These are phyloP conservation scores for Aspergillus costaricaensis DNA, from an alignment of 2,329 filamentous ascomycete species.

Conservation along the genomic window DNA sequence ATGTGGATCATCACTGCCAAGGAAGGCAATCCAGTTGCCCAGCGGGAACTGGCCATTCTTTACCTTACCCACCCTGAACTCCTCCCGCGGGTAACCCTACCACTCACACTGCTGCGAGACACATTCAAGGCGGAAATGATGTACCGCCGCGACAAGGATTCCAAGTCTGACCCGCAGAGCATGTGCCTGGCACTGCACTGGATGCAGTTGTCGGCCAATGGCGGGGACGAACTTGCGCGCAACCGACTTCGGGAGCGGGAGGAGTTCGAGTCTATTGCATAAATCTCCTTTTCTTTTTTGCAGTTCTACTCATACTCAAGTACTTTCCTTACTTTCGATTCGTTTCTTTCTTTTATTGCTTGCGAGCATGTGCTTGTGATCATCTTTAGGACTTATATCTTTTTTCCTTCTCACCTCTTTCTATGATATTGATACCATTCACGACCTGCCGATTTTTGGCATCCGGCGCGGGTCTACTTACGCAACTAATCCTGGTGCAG, in stretches of 20 bases:
- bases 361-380: constrained; percentile 10
- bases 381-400: constrained; percentile 8
- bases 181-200: constrained; percentile 97
- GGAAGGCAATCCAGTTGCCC: constrained; percentile 83
- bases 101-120: constrained; percentile 79
- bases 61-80: constrained; percentile 91
- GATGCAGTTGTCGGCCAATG: constrained; percentile 87
- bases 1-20: constrained; percentile 94
- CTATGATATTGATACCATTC: constrained; percentile 21
- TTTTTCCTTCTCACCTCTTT: constrained; percentile 12
- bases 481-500: constrained; percentile 17
- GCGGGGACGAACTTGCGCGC: constrained; percentile 82
- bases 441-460: constrained; percentile 7
- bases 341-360: constrained; percentile 1
- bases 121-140: constrained; percentile 89
- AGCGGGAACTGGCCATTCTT: constrained; percentile 89
- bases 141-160: constrained; percentile 63
- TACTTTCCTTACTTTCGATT: constrained; percentile 11
- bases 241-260: constrained; percentile 75
- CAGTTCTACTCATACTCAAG: not conserved
- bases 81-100: constrained; percentile 75
- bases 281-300: constrained; percentile 23
- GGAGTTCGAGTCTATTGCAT: constrained; percentile 62
- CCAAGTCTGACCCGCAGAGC: constrained; percentile 76
- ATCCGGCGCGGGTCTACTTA: constrained; percentile 2